These are phyloP conservation scores for Sechiopsis laciniata DNA, from an alignment of 306 rosid species.

Conservation along the genomic window DNA sequence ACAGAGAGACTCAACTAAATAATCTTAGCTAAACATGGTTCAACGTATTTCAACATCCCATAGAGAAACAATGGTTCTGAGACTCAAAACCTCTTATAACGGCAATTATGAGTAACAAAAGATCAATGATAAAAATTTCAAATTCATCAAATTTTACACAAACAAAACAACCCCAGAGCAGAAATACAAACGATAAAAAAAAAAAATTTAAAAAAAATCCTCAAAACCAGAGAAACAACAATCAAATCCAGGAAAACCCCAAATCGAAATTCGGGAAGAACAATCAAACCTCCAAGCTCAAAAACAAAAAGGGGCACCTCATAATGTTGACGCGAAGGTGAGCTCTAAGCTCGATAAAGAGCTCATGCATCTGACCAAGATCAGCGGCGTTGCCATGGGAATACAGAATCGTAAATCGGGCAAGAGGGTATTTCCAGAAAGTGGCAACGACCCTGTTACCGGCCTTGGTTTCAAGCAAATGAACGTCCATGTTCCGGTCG, in stretches of 20 bases:
- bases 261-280: neutral
- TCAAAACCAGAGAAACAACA: neutral
- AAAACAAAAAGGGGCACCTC: conserved; percentile 37
- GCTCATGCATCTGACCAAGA: conserved; percentile 61
- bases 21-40: no score
- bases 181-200: neutral
- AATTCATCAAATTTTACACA: neutral
- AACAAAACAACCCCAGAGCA: neutral
- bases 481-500: conserved; percentile 63
- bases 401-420: conserved; percentile 76
- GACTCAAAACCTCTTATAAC: neutral
- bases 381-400: conserved; percentile 57
- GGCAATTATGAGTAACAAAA: neutral
- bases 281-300: neutral
- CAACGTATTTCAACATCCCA: no score
- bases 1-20: no score
- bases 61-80: conserved; percentile 3
- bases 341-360: conserved; percentile 90
- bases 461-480: conserved; percentile 53
- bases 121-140: neutral
- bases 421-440: conserved; percentile 81
- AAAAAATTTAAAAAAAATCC: no score
- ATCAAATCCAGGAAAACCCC: neutral
- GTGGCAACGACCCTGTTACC: conserved; percentile 81
- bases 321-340: conserved; percentile 92